phyloP scores from a whole-genome alignment of 2,329 filamentous ascomycete species.

The Fusarium sp. region DNA sequence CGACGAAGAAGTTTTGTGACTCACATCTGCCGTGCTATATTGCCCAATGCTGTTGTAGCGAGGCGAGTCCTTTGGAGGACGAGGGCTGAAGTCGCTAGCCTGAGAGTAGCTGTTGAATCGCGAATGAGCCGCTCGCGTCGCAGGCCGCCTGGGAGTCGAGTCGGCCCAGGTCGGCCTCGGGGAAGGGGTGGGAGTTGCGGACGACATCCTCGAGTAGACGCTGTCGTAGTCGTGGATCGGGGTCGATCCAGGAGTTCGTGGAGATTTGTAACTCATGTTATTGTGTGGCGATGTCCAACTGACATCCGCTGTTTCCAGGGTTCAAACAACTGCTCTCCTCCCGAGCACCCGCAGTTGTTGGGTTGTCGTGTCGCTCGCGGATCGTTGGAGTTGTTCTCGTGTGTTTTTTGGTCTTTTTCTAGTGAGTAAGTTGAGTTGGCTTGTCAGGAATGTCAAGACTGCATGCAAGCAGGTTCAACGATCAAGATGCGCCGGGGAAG shows the following conservation, averaged over 20 bases:
- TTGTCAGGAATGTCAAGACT: conserved; percentile 32
- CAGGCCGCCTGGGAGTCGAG: conserved; percentile 61
- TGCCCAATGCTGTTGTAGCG: conserved; percentile 70
- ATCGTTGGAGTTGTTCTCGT: conserved; percentile 28
- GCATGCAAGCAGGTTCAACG: conserved; percentile 38
- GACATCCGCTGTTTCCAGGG: conserved; percentile 43
- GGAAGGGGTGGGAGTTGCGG: conserved; percentile 66
- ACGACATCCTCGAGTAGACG: conserved; percentile 60
- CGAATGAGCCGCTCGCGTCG: conserved; percentile 59
- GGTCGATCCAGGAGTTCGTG: conserved; percentile 56
- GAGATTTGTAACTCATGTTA: conserved; percentile 53
- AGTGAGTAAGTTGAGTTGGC: conserved; percentile 22
- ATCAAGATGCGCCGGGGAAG: conserved; percentile 37
- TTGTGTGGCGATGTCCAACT: conserved; percentile 47
- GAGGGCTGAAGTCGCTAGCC: conserved; percentile 51
- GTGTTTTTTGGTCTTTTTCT: conserved; percentile 48
- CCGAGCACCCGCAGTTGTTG: conserved; percentile 41
- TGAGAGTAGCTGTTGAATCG: conserved; percentile 52
- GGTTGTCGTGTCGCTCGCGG: conserved; percentile 10
- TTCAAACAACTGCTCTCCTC: conserved; percentile 41
- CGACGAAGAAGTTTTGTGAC: conserved; percentile 63
- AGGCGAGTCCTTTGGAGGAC: conserved; percentile 64
- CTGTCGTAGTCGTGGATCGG: conserved; percentile 60
- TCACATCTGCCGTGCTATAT: conserved; percentile 74
- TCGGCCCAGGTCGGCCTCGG: conserved; percentile 63